phyloP scores from a whole-genome alignment of 2,329 filamentous ascomycete genomes.

The Podosphaera aphanis region DNA sequence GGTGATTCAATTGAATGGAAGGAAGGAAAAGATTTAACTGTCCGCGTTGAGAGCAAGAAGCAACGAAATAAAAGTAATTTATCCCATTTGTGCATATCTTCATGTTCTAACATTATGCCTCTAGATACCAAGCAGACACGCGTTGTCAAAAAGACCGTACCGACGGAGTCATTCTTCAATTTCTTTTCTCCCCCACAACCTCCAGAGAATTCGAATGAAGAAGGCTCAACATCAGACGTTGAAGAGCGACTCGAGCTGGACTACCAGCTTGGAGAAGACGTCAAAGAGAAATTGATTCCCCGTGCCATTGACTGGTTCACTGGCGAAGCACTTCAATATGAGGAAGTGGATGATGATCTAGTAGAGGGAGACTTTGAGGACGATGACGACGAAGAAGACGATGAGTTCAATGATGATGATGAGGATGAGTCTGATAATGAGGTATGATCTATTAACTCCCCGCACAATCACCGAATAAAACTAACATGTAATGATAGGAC shows the following conservation, averaged over 20 bases:
- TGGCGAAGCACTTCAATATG: conserved; percentile 86
- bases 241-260: conserved; percentile 95
- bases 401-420: conserved; percentile 46
- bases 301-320: conserved; percentile 99
- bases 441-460: conserved; percentile 22
- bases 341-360: conserved; percentile 71
- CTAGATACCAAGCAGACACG: conserved; percentile 96
- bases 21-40: conserved; percentile 72
- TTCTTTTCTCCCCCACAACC: conserved; percentile 87
- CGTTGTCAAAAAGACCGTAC: conserved; percentile 96
- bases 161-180: conserved; percentile 87
- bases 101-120: neutral
- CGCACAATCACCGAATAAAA: conserved; percentile 9
- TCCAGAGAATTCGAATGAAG: conserved; percentile 45
- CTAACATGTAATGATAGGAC: conserved; percentile 29
- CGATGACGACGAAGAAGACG: conserved; percentile 71
- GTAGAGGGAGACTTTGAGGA: conserved; percentile 69
- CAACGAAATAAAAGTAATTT: conserved; percentile 93
- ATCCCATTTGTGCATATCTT: neutral
- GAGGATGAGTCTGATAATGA: conserved; percentile 66
- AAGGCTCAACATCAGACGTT: conserved; percentile 66
- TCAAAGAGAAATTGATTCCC: conserved; percentile 98
- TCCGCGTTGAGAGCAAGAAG: conserved; percentile 96
- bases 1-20: conserved; percentile 98
- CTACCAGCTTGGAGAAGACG: conserved; percentile 96